Evolutionary conservation across 495 filamentous ascomycete species (phyloP).

Genomic region (Glonium stellatum): DNA sequence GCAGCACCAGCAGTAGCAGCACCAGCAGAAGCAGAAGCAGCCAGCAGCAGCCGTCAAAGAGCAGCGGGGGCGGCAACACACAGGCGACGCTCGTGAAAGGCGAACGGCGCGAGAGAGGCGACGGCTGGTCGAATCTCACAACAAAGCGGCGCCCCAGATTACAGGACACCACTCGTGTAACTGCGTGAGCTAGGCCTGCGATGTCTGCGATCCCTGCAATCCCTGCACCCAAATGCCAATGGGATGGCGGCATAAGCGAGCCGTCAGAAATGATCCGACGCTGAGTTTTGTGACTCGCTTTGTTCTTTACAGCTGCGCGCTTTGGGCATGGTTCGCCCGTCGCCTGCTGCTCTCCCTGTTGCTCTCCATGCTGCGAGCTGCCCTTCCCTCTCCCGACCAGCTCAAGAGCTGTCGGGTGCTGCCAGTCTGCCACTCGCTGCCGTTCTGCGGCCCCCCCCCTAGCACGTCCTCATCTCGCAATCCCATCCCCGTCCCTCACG

Average conservation of each 20-base stretch:
- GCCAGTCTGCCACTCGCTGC: too few relatives aligned
- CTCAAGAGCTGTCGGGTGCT: too few relatives aligned
- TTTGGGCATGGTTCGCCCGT: slow-evolving; percentile 1
- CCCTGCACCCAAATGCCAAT: slow-evolving; percentile 10
- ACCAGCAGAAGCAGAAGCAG: too few relatives aligned
- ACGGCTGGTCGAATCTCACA: slow-evolving; percentile 1
- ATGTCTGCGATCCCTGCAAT: too few relatives aligned
- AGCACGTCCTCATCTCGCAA: not conserved
- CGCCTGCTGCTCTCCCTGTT: slow-evolving; percentile 6
- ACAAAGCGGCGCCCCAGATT: slow-evolving; percentile 3
- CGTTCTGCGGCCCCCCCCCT: not conserved
- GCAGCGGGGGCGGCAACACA: too few relatives aligned
- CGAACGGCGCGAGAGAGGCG: too few relatives aligned
- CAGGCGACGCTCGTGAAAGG: too few relatives aligned
- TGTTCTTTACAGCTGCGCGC: slow-evolving; percentile 22
- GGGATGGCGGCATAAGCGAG: slow-evolving; percentile 13
- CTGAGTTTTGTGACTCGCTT: slow-evolving; percentile 11
- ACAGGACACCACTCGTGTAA: slow-evolving; percentile 21
- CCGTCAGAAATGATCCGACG: slow-evolving; percentile 17
- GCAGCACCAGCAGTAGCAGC: too few relatives aligned
- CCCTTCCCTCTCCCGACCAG: too few relatives aligned
- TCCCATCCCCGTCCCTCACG: not conserved
- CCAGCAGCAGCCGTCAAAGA: too few relatives aligned
- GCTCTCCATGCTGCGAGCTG: not conserved
- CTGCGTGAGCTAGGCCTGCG: slow-evolving; percentile 9